phyloP scores from a whole-genome alignment of 805 yeast genomes.

The Hyphopichia homilentoma region DNA sequence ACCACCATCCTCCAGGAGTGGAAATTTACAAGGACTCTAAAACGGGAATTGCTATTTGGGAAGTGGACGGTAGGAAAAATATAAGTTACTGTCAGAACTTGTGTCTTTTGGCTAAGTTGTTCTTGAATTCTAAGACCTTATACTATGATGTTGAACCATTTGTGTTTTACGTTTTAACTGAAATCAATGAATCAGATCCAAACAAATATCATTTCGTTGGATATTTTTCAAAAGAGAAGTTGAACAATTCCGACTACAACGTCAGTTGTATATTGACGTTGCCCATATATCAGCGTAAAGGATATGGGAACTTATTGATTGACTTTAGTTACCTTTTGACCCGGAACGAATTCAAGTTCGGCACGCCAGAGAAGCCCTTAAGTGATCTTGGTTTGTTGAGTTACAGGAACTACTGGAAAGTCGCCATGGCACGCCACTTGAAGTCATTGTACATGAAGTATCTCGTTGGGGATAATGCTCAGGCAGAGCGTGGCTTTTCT shows the following conservation, averaged over 20 bases:
- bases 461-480: neutral
- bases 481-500: constrained; percentile 6
- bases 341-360: constrained; percentile 69
- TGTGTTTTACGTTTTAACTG: constrained; percentile 80
- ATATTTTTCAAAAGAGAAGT: constrained; percentile 86
- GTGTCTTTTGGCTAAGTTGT: constrained; percentile 84
- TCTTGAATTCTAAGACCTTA: constrained; percentile 84
- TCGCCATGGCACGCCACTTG: constrained; percentile 53
- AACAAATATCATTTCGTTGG: constrained; percentile 77
- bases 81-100: constrained; percentile 82
- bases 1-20: constrained; percentile 60
- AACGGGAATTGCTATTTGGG: constrained; percentile 38
- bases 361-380: constrained; percentile 95
- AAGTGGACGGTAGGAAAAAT: constrained; percentile 76
- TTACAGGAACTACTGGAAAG: constrained; percentile 84
- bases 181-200: constrained; percentile 45
- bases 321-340: constrained; percentile 84
- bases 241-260: constrained; percentile 72
- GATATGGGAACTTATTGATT: constrained; percentile 85
- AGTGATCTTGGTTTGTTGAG: constrained; percentile 82
- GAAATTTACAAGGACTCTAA: constrained; percentile 37
- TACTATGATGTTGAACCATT: constrained; percentile 96
- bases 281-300: constrained; percentile 83
- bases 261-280: constrained; percentile 87
- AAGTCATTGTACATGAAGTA: constrained; percentile 19